These are phyloP conservation scores for Colletotrichum tanaceti DNA, from an alignment of 2,329 filamentous ascomycete genomes.

Conservation along the genomic window DNA sequence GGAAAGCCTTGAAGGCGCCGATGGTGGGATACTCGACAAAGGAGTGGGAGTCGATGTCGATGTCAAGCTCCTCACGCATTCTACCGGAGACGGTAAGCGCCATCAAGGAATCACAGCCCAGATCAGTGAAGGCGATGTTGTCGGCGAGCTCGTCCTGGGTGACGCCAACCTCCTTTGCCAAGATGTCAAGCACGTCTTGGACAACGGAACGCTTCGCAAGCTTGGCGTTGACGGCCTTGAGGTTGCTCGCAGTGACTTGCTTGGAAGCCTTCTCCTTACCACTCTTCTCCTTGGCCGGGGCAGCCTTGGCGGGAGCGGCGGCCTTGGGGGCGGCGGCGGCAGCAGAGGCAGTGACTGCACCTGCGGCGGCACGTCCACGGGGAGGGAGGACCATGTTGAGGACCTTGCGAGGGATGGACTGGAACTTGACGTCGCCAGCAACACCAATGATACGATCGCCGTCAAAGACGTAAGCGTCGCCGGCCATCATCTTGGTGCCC, in stretches of 20 bases:
- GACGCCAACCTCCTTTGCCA: conserved; percentile 68
- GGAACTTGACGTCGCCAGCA: conserved; percentile 71
- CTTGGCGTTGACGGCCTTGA: conserved; percentile 63
- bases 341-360: conserved; percentile 50
- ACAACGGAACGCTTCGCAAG: conserved; percentile 58
- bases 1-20: conserved; percentile 62
- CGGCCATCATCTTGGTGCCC: conserved; percentile 63
- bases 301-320: conserved; percentile 46
- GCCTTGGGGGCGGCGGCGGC: conserved; percentile 53
- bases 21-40: conserved; percentile 68
- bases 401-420: conserved; percentile 73
- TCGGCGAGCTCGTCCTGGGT: conserved; percentile 66
- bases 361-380: conserved; percentile 58
- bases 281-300: conserved; percentile 48
- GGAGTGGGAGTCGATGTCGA: conserved; percentile 64
- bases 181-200: conserved; percentile 61
- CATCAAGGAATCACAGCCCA: conserved; percentile 73
- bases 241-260: conserved; percentile 59
- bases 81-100: conserved; percentile 67
- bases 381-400: conserved; percentile 76
- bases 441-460: conserved; percentile 62
- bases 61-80: conserved; percentile 67
- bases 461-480: conserved; percentile 67
- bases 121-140: conserved; percentile 66
- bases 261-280: conserved; percentile 55